phyloP scores from a whole-genome alignment of 2,329 filamentous ascomycete genomes.

The Xylaria sp. region DNA sequence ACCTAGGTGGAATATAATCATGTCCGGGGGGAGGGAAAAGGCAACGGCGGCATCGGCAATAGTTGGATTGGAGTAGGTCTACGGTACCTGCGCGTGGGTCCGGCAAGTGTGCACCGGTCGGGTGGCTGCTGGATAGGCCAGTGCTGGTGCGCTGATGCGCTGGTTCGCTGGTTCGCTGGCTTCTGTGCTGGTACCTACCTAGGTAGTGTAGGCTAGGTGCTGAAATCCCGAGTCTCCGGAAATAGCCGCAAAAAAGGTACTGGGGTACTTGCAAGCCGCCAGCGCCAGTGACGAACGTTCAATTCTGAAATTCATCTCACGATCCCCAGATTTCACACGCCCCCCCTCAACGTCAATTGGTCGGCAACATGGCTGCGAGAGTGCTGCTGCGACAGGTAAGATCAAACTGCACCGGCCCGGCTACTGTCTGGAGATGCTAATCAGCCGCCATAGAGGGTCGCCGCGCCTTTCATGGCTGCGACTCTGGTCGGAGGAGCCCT shows the following conservation, averaged over 20 bases:
- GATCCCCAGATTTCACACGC: slow-evolving; percentile 14
- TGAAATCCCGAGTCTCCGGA: slow-evolving; percentile 27
- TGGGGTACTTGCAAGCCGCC: slow-evolving; percentile 17
- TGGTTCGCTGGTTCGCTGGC: not conserved
- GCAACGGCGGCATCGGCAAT: no score
- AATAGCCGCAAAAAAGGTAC: slow-evolving; percentile 30
- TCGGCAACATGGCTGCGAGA: slow-evolving; percentile 64
- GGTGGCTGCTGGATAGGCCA: no score
- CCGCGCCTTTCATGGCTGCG: slow-evolving; percentile 59
- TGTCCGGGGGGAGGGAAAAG: not conserved
- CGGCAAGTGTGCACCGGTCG: no score
- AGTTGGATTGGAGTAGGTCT: no score
- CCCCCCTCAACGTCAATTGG: slow-evolving; percentile 49
- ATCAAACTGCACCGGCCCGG: not conserved
- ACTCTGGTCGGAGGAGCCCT: slow-evolving; percentile 42
- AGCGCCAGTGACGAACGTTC: slow-evolving; percentile 15
- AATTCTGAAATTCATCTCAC: slow-evolving; percentile 22
- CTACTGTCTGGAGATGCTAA: slow-evolving; percentile 35
- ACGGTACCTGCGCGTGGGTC: no score
- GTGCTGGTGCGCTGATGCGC: no score
- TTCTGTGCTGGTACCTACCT: no score
- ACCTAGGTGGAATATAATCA: no score
- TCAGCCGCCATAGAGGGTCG: slow-evolving; percentile 49
- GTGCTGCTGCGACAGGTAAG: slow-evolving; percentile 63
- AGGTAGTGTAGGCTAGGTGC: not conserved